Base-by-base conservation (phyloP, 2,329 filamentous ascomycete genomes). In the Achaetomium macrosporum region DNA sequence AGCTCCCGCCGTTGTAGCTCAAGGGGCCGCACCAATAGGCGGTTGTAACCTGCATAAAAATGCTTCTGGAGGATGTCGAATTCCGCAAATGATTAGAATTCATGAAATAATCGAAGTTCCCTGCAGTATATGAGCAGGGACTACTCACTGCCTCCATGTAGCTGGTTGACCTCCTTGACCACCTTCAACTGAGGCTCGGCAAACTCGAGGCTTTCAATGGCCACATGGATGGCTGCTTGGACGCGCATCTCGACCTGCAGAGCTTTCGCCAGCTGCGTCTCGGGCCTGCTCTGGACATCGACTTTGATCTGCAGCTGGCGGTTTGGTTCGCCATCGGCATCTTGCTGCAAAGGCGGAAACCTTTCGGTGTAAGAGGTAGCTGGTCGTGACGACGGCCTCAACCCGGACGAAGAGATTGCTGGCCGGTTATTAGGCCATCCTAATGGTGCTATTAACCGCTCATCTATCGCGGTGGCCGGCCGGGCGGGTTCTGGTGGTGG, bases 241-340 rank as follows among this genome's bases (percentile, higher is more conserved):
- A 63, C 61, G 15, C 61, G 60, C 52, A 60, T 58, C 45, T 63
- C 61, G n/a, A 60, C 58, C 2, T 57, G 57, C 11, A 63, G 41
- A 12, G 60, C 57, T 16, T 57, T 54, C 15, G 47, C 30, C 15
- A 63, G 47, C 11, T 52, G 50, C n/a, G 49, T 17, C 17, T 39
- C 39, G 4, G 51, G 35, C 5, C 40, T 37, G n/a, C n/a, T 20
- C 11, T 29, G 35, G 12, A 36, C 30, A 30, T 47, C 36, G 35
- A 13, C 33, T 9, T 35, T 35, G 11, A 13, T 29, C 11, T 47
- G 46, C 11, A 16, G 17, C 2, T 47, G 46, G 7, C 29, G 31
- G 10, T 31, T 3, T 19, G 20, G 9, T 15, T 16, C 15, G 8
- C 25, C 25, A 25, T 7, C 7, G 25, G 25, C 25, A 25, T 37